phyloP scores from a whole-genome alignment of 2,329 filamentous ascomycete species.

The Monilinia polystroma region DNA sequence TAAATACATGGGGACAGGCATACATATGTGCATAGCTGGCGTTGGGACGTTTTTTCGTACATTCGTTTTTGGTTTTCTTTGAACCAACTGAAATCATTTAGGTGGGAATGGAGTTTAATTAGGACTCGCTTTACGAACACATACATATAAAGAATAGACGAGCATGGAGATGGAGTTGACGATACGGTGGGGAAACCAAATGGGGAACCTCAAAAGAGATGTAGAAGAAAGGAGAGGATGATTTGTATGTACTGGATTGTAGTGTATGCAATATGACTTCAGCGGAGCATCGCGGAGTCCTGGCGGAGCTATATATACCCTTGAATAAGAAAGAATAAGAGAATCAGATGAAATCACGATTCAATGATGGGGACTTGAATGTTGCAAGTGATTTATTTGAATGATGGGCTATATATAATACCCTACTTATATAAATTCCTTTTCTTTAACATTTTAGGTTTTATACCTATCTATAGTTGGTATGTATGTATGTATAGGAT shows the following conservation, averaged over 20 bases:
- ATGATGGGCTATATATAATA: too few relatives aligned
- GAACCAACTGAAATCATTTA: neutral
- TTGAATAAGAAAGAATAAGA: neutral
- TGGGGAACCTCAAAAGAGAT: neutral
- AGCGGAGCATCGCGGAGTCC: neutral
- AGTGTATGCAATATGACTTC: neutral
- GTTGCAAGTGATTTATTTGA: too few relatives aligned
- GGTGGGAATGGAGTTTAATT: constrained; percentile 1
- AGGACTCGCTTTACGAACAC: neutral
- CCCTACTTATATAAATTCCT: too few relatives aligned
- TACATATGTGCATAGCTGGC: constrained; percentile 18
- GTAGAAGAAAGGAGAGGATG: neutral
- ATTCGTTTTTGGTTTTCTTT: neutral
- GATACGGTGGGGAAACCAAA: neutral
- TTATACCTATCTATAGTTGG: too few relatives aligned
- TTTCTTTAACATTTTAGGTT: too few relatives aligned
- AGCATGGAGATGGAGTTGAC: neutral
- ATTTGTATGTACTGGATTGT: neutral
- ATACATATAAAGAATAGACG: constrained; percentile 1
- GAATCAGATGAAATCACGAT: neutral
- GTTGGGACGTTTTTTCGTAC: constrained; percentile 12
- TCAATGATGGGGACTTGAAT: too few relatives aligned
- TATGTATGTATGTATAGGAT: too few relatives aligned
- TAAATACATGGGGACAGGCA: neutral
- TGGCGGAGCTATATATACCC: neutral